Conservation (phyloP, 306 rosid species). For the Casuarina glauca region DNA sequence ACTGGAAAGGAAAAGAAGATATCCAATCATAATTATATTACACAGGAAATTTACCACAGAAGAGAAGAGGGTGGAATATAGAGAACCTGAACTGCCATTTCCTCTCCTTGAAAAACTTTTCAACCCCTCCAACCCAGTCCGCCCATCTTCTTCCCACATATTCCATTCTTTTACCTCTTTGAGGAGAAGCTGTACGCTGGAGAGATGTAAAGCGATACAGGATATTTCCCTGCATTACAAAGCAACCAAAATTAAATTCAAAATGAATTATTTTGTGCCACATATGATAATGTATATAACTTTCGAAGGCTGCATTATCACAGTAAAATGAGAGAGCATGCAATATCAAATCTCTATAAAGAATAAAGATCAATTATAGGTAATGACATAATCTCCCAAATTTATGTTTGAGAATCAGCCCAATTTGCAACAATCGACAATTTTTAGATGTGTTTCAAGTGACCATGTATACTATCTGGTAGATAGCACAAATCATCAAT, state of each 20-base stretch:
- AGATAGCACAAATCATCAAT: conserved; percentile 16
- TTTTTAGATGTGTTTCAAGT: conserved; percentile 12
- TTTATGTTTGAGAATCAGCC: conserved; percentile 16
- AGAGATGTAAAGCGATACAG: conserved; percentile 90
- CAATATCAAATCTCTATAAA: neutral
- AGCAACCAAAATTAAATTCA: conserved; percentile 31
- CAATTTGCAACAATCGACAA: conserved; percentile 17
- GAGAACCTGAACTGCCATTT: conserved; percentile 84
- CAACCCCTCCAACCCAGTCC: conserved; percentile 82
- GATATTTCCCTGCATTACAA: conserved; percentile 89
- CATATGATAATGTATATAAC: neutral
- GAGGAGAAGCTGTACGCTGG: conserved; percentile 87
- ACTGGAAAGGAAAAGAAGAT: conserved; percentile 45
- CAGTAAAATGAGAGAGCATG: conserved; percentile 4
- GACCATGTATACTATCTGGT: neutral
- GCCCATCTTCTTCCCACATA: conserved; percentile 96
- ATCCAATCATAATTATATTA: conserved; percentile 23
- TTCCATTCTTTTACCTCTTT: conserved; percentile 74
- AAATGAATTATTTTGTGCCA: neutral
- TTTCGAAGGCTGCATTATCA: neutral
- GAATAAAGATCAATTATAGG: conserved; percentile 18
- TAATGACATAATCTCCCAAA: conserved; percentile 21
- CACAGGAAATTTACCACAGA: conserved; percentile 13
- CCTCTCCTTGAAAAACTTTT: conserved; percentile 78
- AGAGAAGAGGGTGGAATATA: conserved; percentile 7